Base-by-base conservation (phyloP, 225 moss, liverwort and hornwort genomes). In the Sphagnum contortum region DNA sequence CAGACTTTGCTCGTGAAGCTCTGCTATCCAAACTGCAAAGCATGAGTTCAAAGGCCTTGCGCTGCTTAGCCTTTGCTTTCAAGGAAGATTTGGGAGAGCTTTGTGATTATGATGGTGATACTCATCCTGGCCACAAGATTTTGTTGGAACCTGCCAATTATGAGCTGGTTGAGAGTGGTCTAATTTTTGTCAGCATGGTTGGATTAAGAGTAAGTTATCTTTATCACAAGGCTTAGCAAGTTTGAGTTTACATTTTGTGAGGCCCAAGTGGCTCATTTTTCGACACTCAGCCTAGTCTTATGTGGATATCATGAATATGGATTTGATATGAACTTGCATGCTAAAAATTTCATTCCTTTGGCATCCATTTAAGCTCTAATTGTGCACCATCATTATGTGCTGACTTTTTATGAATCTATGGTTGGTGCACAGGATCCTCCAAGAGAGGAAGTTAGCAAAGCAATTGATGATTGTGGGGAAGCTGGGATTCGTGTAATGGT, bases 161-260 rank as follows among this genome's bases (percentile, higher is more conserved):
- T 64, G 10, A 5, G 49, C 12, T 44, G 12, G 62, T 74, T 50
- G 73, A 74, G 12, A 74, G 62, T 50, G 62, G 57, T 49, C 57
- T 74, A 55, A 74, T 62, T 5, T 74, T 74, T 57, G 68, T 69
- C 49, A 68, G 68, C 44, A 44, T 74, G 68, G 45, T 49, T 0
- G 73, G 73, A 4, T 45, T 74, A 46, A 65, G 91, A 61, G 94
- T 95, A 76, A 85, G 65, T 66, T 55, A 50, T 29, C 29, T 29
- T 29, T 29, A 29, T 29, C 29, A 29, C 5, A 48, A 3, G 12
- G 10, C 3, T 29, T 9, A 73, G 44, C 62, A 66, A 45, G 73
- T 73, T 9, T 67, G 73, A 0, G 53, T 9, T 8, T 13, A 11
- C n/a, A 57, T 9, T 1, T n/a, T 57, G 1, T 9, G 55, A 9